These are phyloP conservation scores for Aureobasidium mangrovei DNA, from an alignment of 2,329 filamentous ascomycete species.

Conservation along the genomic window DNA sequence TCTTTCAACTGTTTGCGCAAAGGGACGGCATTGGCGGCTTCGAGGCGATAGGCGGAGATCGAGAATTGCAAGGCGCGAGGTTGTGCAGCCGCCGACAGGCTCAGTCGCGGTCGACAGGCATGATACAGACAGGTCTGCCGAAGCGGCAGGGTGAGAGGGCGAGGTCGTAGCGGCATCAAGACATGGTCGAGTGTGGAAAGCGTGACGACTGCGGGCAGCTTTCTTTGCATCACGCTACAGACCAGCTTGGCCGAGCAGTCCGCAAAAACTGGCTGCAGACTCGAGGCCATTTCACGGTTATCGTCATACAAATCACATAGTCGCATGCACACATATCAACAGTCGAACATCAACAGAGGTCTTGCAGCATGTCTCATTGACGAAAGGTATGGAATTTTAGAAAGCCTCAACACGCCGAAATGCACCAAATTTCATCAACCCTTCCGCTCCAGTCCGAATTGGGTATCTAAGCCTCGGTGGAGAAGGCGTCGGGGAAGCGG, in stretches of 20 bases:
- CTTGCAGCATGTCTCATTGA: conserved; percentile 15
- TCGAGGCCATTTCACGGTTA: not conserved
- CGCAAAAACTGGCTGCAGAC: not conserved
- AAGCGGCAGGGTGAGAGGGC: not conserved
- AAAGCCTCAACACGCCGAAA: conserved; percentile 14
- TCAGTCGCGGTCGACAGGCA: conserved; percentile 2
- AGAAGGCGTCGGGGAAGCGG: conserved; percentile 91
- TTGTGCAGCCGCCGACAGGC: no score
- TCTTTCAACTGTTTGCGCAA: conserved; percentile 35
- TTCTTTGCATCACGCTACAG: not conserved
- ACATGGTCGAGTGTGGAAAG: conserved; percentile 3
- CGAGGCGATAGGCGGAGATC: not conserved
- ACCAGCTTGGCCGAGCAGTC: not conserved
- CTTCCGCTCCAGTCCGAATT: not conserved
- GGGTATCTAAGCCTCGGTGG: conserved; percentile 27
- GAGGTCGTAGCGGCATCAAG: conserved; percentile 13
- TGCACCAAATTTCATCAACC: conserved; percentile 12
- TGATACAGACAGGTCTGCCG: not conserved
- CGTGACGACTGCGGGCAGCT: not conserved
- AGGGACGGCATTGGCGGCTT: conserved; percentile 20
- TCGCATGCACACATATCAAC: not conserved
- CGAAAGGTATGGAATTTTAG: conserved; percentile 14
- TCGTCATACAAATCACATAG: not conserved
- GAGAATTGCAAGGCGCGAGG: not conserved
- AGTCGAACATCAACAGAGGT: not conserved